phyloP scores from a whole-genome alignment of 2,329 filamentous ascomycete species.

The Samsoniella hepiali region DNA sequence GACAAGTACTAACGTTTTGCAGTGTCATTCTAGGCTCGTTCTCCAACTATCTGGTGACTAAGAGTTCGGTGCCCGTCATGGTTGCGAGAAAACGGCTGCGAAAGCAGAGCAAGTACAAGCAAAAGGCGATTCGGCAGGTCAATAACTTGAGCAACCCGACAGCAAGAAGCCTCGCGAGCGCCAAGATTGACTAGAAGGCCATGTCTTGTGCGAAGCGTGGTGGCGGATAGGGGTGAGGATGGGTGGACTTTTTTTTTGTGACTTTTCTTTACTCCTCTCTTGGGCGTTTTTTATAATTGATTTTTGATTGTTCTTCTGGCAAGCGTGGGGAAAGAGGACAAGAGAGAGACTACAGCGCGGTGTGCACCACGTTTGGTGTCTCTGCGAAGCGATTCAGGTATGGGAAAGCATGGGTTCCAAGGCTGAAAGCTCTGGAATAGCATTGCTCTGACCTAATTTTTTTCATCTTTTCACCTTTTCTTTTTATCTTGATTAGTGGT shows the following conservation, averaged over 20 bases:
- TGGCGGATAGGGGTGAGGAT: background rate
- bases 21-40: conserved; percentile 95
- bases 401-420: background rate
- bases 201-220: background rate
- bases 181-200: conserved; percentile 65
- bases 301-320: background rate
- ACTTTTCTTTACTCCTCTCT: background rate
- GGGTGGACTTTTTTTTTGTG: background rate
- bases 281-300: background rate
- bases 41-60: conserved; percentile 95
- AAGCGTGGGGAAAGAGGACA: background rate
- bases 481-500: background rate
- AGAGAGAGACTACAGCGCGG: background rate
- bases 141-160: conserved; percentile 76
- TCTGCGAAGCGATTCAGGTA: background rate
- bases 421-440: background rate
- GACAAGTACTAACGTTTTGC: conserved; percentile 8
- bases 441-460: too few species aligned
- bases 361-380: background rate
- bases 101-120: conserved; percentile 81
- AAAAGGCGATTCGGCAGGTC: conserved; percentile 63
- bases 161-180: conserved; percentile 63
- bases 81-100: conserved; percentile 86
- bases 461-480: background rate
- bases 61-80: conserved; percentile 97